These are phyloP conservation scores for Magnolia sinica DNA, from an alignment of 164 flowering plant genomes.

Conservation along the genomic window DNA sequence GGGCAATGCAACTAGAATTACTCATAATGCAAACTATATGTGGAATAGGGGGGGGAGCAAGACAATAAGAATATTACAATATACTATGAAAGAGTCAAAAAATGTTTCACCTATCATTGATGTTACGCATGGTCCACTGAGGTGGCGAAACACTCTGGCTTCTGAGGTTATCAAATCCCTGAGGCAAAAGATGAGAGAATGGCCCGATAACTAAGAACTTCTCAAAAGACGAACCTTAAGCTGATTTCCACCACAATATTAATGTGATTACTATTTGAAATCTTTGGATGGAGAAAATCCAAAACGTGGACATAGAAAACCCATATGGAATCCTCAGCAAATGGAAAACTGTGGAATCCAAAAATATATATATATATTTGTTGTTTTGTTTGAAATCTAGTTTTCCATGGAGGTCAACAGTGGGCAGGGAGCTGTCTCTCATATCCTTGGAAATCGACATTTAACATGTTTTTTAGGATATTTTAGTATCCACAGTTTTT, in stretches of 20 bases:
- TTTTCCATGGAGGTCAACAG: background rate
- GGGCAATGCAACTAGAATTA: background rate
- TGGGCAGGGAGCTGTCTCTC: background rate
- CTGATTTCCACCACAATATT: background rate
- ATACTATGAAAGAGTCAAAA: background rate
- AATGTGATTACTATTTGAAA: no score
- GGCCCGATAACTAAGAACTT: background rate
- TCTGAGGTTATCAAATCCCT: constrained; percentile 99
- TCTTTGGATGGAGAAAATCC: background rate
- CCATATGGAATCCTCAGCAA: background rate
- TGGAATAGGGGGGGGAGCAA: background rate
- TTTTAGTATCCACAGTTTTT: no score
- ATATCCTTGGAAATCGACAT: background rate
- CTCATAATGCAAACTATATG: background rate
- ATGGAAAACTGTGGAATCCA: background rate
- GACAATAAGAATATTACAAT: background rate
- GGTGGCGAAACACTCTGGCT: constrained; percentile 95
- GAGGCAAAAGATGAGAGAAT: constrained; percentile 3
- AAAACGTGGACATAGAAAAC: background rate
- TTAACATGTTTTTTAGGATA: no score
- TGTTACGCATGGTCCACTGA: constrained; percentile 99
- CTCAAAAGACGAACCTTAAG: background rate
- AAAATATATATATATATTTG: no score
- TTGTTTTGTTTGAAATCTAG: background rate
- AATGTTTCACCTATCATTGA: constrained; percentile 73